phyloP scores from a whole-genome alignment of 2,329 filamentous ascomycete species.

The Fusarium marasasianum region DNA sequence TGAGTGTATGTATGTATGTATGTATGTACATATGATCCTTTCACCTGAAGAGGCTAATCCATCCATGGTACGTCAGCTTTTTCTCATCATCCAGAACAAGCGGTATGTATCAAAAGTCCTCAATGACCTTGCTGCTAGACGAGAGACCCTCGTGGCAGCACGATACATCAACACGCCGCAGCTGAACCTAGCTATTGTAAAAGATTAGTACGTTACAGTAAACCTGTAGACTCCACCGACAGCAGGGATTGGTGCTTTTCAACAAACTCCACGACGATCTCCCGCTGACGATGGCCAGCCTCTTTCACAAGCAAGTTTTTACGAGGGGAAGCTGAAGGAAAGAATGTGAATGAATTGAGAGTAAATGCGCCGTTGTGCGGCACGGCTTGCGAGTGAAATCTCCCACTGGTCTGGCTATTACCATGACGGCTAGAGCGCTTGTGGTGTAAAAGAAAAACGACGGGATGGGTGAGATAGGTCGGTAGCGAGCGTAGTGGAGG shows the following conservation, averaged over 20 bases:
- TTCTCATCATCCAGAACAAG: neutral
- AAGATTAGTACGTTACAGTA: neutral
- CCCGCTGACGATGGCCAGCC: conserved; percentile 34
- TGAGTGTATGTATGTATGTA: neutral
- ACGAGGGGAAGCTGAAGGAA: neutral
- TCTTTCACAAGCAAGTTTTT: neutral
- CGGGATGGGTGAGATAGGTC: neutral
- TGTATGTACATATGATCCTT: neutral
- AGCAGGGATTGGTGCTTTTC: conserved; percentile 8
- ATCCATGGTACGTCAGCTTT: neutral
- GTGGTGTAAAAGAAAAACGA: neutral
- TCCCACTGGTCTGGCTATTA: neutral
- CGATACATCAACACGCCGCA: neutral
- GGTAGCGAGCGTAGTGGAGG: conserved; percentile 9
- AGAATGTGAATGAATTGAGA: neutral
- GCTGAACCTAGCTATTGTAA: neutral
- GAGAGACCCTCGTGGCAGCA: neutral
- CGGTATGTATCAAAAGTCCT: neutral
- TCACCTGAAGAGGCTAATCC: neutral
- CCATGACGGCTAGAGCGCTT: conserved; percentile 9
- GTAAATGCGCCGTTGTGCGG: neutral
- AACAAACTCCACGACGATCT: conserved; percentile 34
- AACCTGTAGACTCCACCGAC: conserved; percentile 1
- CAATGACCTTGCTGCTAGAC: neutral
- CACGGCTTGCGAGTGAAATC: neutral